Base-by-base conservation (phyloP, 2,329 filamentous ascomycete genomes). In the Epichloe festucae region DNA sequence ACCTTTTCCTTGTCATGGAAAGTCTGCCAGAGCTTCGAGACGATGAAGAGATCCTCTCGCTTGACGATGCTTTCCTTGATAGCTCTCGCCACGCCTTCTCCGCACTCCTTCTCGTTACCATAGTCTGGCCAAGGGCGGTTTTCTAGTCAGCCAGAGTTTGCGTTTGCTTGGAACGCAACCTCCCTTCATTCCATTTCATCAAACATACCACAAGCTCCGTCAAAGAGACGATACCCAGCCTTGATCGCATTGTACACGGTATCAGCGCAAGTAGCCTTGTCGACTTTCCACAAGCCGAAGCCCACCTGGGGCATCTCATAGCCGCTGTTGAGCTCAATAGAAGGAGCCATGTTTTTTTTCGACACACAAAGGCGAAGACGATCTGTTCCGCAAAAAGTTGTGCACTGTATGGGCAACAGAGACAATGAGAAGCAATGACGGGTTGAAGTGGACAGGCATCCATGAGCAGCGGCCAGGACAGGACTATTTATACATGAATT, bases 1-100 rank as follows among this genome's bases (percentile, higher is more conserved):
- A 91, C 87, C 60, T 78, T 77, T 59, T 91, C 83, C 60, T 76
- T 76, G 62, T 91, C 85, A 75, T 95, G 88, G 79, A 89, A 95
- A 58, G 83, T 84, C 74, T 91, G 89, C 89, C 89, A 95, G 53
- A 95, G 84, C 76, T 95, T 95, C 70, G 85, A 89, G 57, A 90
- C 86, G 65, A 95, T 82, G 79, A 95, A 95, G 65, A 95, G 85
- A 23, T 95, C 88, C 69, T 87, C 81, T 54, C 87, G 84, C 74
- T 84, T 89, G 60, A 90, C 86, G 53, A 91, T 68, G 43, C 87
- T 85, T 10, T 93, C 87, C 64, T 84, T 78, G 70, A 93, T 88
- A 62, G 87, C 87, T 59, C 85, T 84, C 54, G 82, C 79, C 46
- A 91, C 77, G 61, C 87, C 87, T 65, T 89, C 72, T 53, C 87